Evolutionary conservation across 345 rosid genomes (phyloP).

Genomic region (Mangifera indica): DNA sequence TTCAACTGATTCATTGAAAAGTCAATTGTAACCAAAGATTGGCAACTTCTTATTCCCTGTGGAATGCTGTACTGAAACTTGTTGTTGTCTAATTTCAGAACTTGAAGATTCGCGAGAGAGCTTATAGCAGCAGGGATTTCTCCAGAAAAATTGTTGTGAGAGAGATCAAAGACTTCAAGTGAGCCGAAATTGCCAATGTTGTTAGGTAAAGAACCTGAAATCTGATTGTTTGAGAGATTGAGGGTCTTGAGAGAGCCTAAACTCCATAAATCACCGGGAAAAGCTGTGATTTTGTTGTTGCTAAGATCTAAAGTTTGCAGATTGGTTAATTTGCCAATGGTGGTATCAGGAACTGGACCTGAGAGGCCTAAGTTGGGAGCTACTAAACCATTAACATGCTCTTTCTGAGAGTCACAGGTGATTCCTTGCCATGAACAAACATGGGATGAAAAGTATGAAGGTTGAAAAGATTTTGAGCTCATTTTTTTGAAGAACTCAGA

Average conservation of each 20-base stretch:
- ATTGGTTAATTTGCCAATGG: conserved; percentile 85
- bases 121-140: conserved; percentile 70
- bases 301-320: conserved; percentile 80
- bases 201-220: conserved; percentile 67
- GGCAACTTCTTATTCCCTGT: conserved; percentile 47
- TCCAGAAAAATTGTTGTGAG: conserved; percentile 67
- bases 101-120: conserved; percentile 55
- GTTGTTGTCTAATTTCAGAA: conserved; percentile 61
- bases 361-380: conserved; percentile 66
- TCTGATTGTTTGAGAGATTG: conserved; percentile 68
- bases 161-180: conserved; percentile 70
- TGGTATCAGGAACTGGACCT: conserved; percentile 75
- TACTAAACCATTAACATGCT: conserved; percentile 44
- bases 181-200: conserved; percentile 82
- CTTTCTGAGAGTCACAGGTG: conserved; percentile 53
- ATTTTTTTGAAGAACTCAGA: conserved; percentile 67
- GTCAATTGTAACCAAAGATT: conserved; percentile 56
- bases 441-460: conserved; percentile 49
- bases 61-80: conserved; percentile 65
- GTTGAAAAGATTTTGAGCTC: conserved; percentile 43
- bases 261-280: conserved; percentile 92
- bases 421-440: conserved; percentile 79
- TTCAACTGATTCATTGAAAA: conserved; percentile 67
- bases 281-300: conserved; percentile 69
- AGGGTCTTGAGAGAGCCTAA: conserved; percentile 61